A percentile compares a stretch with the other conserved stretches of the same genome.
Conservation (phyloP, 805 yeast genomes). For the Kluyveromyces wickerhamii region DNA sequence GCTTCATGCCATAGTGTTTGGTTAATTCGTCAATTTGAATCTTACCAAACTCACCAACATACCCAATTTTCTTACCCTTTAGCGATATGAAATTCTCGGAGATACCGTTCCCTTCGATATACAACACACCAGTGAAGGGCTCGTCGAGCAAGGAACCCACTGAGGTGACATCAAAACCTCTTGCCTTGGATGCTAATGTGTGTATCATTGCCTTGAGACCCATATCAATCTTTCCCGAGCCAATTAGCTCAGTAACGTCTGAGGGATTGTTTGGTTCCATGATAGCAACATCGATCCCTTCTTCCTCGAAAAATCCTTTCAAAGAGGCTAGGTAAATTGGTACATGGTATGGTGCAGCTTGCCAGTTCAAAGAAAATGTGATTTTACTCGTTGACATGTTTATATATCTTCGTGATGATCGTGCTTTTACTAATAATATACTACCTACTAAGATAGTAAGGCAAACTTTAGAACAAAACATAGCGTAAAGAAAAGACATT, state of each 20-base stretch:
- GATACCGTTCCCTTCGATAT: slow-evolving; percentile 43
- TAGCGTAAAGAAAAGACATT: too few species aligned
- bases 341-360: slow-evolving; percentile 48
- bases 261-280: slow-evolving; percentile 51
- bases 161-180: slow-evolving; percentile 50
- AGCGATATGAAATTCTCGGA: slow-evolving; percentile 43
- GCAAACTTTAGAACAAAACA: too few species aligned
- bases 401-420: too few species aligned
- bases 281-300: slow-evolving; percentile 43
- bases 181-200: slow-evolving; percentile 51
- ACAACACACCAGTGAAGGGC: slow-evolving; percentile 50
- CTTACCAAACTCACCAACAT: slow-evolving; percentile 54
- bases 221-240: slow-evolving; percentile 50
- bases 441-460: too few species aligned
- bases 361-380: slow-evolving; percentile 47
- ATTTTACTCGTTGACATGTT: slow-evolving; percentile 40
- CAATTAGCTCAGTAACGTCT: slow-evolving; percentile 50
- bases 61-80: slow-evolving; percentile 47
- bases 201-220: slow-evolving; percentile 56
- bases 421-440: too few species aligned
- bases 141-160: slow-evolving; percentile 48
- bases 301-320: slow-evolving; percentile 43
- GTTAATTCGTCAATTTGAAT: slow-evolving; percentile 51
- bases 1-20: slow-evolving; percentile 48
- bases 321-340: slow-evolving; percentile 44